phyloP scores from a whole-genome alignment of 441 rosid species.

The Erodium trifolium region DNA sequence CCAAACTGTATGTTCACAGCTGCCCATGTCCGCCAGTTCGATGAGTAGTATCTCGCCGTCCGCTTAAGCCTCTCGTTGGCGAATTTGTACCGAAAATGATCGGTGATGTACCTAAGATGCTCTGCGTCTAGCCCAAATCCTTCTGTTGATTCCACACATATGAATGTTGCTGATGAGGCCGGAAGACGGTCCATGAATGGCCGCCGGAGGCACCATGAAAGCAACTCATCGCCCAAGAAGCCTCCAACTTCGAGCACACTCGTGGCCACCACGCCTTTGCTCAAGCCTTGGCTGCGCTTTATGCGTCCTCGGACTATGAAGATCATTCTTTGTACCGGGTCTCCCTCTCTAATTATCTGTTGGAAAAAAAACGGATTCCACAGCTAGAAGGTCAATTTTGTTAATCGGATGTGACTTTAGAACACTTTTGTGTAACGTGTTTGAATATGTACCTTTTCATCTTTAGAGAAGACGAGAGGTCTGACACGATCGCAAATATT shows the following conservation, averaged over 20 bases:
- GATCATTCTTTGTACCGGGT: slow-evolving; percentile 49
- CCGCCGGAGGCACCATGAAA: slow-evolving; percentile 63
- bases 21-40: slow-evolving; percentile 73
- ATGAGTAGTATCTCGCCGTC: slow-evolving; percentile 59
- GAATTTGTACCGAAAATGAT: slow-evolving; percentile 61
- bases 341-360: slow-evolving; percentile 66
- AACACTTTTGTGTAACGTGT: no score
- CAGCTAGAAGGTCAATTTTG: no score
- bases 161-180: slow-evolving; percentile 56
- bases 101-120: slow-evolving; percentile 48
- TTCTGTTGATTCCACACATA: slow-evolving; percentile 41
- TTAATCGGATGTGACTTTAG: no score
- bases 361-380: not conserved
- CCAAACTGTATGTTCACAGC: slow-evolving; percentile 60
- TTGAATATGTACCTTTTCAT: slow-evolving; percentile 55
- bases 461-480: slow-evolving; percentile 55
- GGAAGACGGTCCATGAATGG: slow-evolving; percentile 57
- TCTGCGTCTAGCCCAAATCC: slow-evolving; percentile 46
- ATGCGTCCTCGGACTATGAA: slow-evolving; percentile 44
- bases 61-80: slow-evolving; percentile 54
- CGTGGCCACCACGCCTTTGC: slow-evolving; percentile 49
- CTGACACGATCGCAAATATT: slow-evolving; percentile 56
- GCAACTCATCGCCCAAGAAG: slow-evolving; percentile 54
- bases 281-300: slow-evolving; percentile 43
- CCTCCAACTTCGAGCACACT: slow-evolving; percentile 50